A percentile compares a stretch with the other conserved stretches of the same genome.
These are phyloP conservation scores for Acanthamoeba culbertsoni DNA, from an alignment of 208 protist species.

Conservation along the genomic window DNA sequence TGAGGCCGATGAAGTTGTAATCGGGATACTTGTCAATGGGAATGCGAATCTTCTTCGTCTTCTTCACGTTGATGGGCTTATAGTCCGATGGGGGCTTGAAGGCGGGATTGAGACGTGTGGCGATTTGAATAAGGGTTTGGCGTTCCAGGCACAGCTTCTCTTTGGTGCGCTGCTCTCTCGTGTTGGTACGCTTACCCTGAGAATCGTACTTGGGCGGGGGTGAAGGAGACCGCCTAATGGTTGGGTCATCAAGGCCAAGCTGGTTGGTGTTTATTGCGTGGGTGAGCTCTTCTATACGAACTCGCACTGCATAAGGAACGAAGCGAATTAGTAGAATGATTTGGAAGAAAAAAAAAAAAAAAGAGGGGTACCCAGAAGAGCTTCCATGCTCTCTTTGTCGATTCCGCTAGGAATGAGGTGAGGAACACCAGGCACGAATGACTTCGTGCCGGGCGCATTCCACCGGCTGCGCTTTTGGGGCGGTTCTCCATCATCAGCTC, in stretches of 20 bases:
- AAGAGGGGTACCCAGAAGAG: not conserved
- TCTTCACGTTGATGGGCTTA: slow-evolving; percentile 51
- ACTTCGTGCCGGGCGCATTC: slow-evolving; percentile 27
- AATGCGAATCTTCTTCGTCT: slow-evolving; percentile 77
- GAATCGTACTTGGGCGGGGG: slow-evolving; percentile 79
- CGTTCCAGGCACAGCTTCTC: slow-evolving; percentile 70
- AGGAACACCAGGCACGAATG: slow-evolving; percentile 13
- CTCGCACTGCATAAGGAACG: not conserved
- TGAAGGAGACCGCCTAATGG: slow-evolving; percentile 72
- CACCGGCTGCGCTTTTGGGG: slow-evolving; percentile 42
- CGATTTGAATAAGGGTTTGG: slow-evolving; percentile 66
- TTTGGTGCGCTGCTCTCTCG: slow-evolving; percentile 68
- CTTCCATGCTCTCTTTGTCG: slow-evolving; percentile 23
- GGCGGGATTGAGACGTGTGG: slow-evolving; percentile 58
- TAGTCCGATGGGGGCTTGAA: slow-evolving; percentile 65
- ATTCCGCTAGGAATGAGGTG: not conserved
- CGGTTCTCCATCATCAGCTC: not conserved
- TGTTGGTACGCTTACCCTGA: slow-evolving; percentile 76
- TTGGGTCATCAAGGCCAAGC: slow-evolving; percentile 31
- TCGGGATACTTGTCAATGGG: slow-evolving; percentile 82
- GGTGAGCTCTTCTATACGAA: slow-evolving; percentile 45
- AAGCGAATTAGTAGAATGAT: not conserved
- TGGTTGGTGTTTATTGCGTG: slow-evolving; percentile 9
- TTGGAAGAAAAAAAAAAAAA: not conserved
- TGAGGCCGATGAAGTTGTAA: slow-evolving; percentile 86